Conservation (phyloP, 805 yeast genomes). For the Myxozyma vanderwaltii region DNA sequence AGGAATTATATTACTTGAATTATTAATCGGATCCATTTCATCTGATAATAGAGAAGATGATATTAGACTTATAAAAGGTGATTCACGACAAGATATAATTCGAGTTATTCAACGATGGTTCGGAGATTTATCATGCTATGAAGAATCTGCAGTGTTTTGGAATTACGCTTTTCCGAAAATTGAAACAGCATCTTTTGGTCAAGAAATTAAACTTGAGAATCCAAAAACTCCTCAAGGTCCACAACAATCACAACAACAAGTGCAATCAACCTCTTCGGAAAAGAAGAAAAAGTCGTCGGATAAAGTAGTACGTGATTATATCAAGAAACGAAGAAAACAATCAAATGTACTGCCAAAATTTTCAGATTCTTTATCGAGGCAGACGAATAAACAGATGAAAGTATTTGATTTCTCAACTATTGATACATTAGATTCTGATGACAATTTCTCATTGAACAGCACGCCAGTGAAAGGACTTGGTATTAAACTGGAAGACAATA, state of each 20-base stretch:
- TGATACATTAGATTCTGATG: neutral
- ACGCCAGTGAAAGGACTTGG: no score
- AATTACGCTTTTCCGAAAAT: slow-evolving; percentile 6
- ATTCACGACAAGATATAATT: slow-evolving; percentile 1
- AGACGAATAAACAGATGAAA: neutral
- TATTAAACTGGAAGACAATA: no score
- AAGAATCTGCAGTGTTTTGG: slow-evolving; percentile 4
- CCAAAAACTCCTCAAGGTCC: no score
- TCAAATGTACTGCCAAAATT: neutral
- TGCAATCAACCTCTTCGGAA: neutral
- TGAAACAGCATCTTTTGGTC: no score
- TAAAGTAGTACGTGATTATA: neutral
- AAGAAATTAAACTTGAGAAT: no score
- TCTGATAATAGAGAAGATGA: neutral
- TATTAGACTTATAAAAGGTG: neutral
- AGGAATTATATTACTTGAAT: slow-evolving; percentile 36
- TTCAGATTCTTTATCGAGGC: neutral
- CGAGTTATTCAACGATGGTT: slow-evolving; percentile 6
- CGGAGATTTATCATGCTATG: slow-evolving; percentile 4
- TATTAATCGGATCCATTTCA: slow-evolving; percentile 17
- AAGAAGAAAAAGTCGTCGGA: neutral
- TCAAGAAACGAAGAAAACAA: slow-evolving; percentile 4
- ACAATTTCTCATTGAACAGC: no score
- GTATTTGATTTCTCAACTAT: slow-evolving; percentile 1
- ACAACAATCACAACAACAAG: no score